Percentiles rank a stretch among this genome's conserved stretches.
Conservation (phyloP, 176 grass and related monocot species). For the Musa troglodytarum region DNA sequence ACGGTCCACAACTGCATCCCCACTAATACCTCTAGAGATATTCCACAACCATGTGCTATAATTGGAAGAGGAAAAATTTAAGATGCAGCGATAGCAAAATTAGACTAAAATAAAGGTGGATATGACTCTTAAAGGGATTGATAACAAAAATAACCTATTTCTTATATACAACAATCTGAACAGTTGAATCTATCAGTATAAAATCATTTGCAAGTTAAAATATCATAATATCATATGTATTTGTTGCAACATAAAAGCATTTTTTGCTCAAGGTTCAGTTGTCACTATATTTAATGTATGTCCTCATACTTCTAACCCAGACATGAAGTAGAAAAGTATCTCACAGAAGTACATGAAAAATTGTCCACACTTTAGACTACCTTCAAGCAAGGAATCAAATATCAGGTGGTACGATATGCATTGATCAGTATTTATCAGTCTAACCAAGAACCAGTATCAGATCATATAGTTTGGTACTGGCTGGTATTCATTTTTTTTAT, state of each 20-base stretch:
- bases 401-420: too few relatives aligned
- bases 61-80: not conserved
- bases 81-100: constrained; percentile 2
- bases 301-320: not conserved
- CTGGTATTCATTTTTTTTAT: too few relatives aligned
- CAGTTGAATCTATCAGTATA: too few relatives aligned
- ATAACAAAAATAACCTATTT: too few relatives aligned
- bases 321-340: not conserved
- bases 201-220: too few relatives aligned
- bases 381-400: too few relatives aligned
- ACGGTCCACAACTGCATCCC: constrained; percentile 85
- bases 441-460: too few relatives aligned
- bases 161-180: not conserved
- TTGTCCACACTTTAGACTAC: not conserved
- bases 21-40: constrained; percentile 75
- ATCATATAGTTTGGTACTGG: too few relatives aligned
- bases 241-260: too few relatives aligned
- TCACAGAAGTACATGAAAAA: not conserved
- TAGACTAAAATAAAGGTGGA: not conserved
- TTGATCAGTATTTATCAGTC: too few relatives aligned
- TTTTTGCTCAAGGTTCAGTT: too few relatives aligned
- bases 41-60: constrained; percentile 93
- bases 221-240: too few relatives aligned
- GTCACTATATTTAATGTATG: not conserved
- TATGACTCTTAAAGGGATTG: not conserved